Percentiles rank a stretch among this genome's conserved stretches.
phyloP scores from a whole-genome alignment of 129 eudicot genomes.

The Solidago caesia region DNA sequence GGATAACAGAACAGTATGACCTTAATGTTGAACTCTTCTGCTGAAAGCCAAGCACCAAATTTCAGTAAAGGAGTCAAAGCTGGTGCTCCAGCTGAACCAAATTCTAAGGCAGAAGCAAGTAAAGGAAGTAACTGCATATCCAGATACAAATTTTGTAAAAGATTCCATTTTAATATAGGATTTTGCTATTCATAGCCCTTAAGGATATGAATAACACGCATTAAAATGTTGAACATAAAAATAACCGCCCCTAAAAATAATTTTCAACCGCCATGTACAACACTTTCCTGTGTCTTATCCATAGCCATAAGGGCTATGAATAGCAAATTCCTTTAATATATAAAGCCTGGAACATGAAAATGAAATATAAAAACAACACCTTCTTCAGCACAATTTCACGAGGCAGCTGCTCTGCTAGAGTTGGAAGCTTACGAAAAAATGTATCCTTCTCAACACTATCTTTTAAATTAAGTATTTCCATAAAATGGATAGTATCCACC shows the following conservation, averaged over 20 bases:
- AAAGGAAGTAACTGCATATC: slow-evolving; percentile 69
- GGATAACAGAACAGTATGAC: slow-evolving; percentile 29
- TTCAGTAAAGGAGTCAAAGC: slow-evolving; percentile 86
- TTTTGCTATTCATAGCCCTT: too few species aligned
- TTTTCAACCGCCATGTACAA: too few species aligned
- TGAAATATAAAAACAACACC: slow-evolving; percentile 34
- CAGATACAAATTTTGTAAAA: slow-evolving; percentile 10
- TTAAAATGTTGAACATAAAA: too few species aligned
- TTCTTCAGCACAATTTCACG: slow-evolving; percentile 88
- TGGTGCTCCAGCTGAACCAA: slow-evolving; percentile 93
- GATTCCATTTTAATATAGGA: background rate
- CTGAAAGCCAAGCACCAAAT: slow-evolving; percentile 86
- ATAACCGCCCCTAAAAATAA: too few species aligned
- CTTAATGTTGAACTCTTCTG: slow-evolving; percentile 72
- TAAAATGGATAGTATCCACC: slow-evolving; percentile 97
- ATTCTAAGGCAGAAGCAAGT: slow-evolving; percentile 87
- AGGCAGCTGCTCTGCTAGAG: slow-evolving; percentile 93
- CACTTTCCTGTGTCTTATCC: too few species aligned
- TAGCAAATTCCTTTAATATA: background rate
- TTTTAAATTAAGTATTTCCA: slow-evolving; percentile 93
- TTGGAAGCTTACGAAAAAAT: slow-evolving; percentile 96
- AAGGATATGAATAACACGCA: too few species aligned
- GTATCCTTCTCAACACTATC: slow-evolving; percentile 98
- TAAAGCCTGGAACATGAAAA: background rate
- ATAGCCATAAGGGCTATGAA: too few species aligned